phyloP scores from a whole-genome alignment of 352 stramenopile genomes.

The Pythium sukuiense region DNA sequence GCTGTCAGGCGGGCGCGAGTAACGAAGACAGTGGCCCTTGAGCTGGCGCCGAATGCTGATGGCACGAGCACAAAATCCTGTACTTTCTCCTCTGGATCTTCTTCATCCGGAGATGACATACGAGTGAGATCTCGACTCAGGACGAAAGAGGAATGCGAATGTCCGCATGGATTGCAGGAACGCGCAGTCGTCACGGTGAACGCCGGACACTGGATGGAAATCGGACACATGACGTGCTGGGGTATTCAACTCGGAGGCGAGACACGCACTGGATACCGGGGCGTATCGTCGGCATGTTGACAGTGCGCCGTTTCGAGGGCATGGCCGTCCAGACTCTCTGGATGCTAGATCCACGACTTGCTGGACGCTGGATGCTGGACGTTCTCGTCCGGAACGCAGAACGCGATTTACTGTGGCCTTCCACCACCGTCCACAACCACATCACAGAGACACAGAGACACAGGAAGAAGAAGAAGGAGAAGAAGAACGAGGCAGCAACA shows the following conservation, averaged over 20 bases:
- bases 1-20: slow-evolving; percentile 14
- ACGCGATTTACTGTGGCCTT: background rate
- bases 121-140: background rate
- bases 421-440: background rate
- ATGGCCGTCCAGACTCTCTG: background rate
- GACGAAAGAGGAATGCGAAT: background rate
- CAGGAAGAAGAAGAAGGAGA: background rate
- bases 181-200: background rate
- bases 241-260: background rate
- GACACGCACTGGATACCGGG: background rate
- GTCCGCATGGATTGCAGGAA: background rate
- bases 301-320: background rate
- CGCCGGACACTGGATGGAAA: slow-evolving; percentile 1
- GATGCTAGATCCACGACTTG: background rate
- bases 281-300: background rate
- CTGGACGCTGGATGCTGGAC: background rate
- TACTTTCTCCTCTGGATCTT: slow-evolving; percentile 1
- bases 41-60: slow-evolving; percentile 4
- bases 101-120: background rate
- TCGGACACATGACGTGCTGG: slow-evolving; percentile 3
- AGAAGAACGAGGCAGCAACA: background rate
- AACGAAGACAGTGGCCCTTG: slow-evolving; percentile 11
- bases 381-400: background rate
- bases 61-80: slow-evolving; percentile 13
- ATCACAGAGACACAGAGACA: background rate